Base-by-base conservation (phyloP, 345 rosid genomes). In the Atalantia buxifolia region DNA sequence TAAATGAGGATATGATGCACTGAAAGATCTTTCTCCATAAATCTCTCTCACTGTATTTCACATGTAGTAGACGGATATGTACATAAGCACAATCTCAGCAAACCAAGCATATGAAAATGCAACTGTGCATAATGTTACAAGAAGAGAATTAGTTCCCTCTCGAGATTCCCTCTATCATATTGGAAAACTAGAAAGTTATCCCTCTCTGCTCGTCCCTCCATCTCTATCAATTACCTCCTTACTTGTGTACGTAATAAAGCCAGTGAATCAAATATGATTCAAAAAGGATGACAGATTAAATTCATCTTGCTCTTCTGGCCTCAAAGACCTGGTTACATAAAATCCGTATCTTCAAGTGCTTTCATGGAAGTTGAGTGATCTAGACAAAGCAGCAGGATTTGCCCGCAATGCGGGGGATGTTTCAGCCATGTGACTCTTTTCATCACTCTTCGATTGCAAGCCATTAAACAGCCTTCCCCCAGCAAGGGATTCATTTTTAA, bases 321-420 rank as follows among this genome's bases (percentile, higher is more conserved):
- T 40, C 71, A 48, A 53, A 14, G 65, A 69, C 30, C 59, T 4
- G 40, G 28, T 38, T 57, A 30, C 61, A 31, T 36, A 53, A 63
- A 82, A 16, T 25, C 55, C 18, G 19, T 42, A 12, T 28, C 19
- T 72, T 86, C 83, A 92, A 71, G 78, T 73, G 75, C 71, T 87
- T 84, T 92, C 97, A 35, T 85, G 97, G 87, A 94, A 94, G 82
- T 84, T 86, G 64, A 85, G 74, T 53, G 97, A 93, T 81, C 98
- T 88, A 70, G 94, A 94, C 83, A 93, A 72, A 56, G 98, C 97
- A 28, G 97, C 97, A 13, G 98, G 98, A 81, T 94, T 94, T 61
- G 97, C 97, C 27, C 38, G 73, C 76, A 83, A 79, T 13, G 78
- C 76, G 5, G 87, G 85, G n/a, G 90, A 81, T 42, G 86, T 59